Evolutionary conservation across 2,329 filamentous ascomycete species (phyloP), one percentile per base, ranked within the genome.

Genomic region (Sodiomyces alkalinus): DNA sequence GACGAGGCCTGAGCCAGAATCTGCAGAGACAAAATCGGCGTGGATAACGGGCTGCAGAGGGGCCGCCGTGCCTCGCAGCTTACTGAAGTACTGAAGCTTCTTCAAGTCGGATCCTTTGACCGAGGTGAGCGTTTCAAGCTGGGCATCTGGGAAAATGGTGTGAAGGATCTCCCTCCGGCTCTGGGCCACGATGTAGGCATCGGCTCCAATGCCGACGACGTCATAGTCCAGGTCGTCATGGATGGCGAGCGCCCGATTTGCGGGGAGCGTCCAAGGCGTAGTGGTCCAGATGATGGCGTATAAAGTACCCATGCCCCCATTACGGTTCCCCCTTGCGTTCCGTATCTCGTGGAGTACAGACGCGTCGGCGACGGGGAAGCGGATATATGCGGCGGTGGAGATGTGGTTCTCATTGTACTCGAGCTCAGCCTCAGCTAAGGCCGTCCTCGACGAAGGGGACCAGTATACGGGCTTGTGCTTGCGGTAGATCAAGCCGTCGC

Each of bases 281-380:
- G 90, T 98, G 2, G 90, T 98, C 90, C 90, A 98, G 28, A 96
- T 81, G n/a, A 90, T 66, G n/a, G 80, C 82, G 47, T 67, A 78
- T 8, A 94, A 46, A 5, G 60, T 55, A 4, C 62, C 61, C 5
- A 52, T 39, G 3, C 43, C 35, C n/a, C n/a, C n/a, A n/a, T n/a
- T n/a, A n/a, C n/a, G n/a, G 19, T 46, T 43, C 28, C 58, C 45
- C 6, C 27, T 13, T 3, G 21, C 9, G n/a, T 24, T 17, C 27
- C 27, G 15, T 8, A 29, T 19, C 14, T 56, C 51, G 6, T 54
- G 42, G 26, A 45, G 43, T 15, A 75, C 40, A 15, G 53, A 45
- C 6, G 54, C 45, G 0, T 64, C 56, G 9, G 71, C 49, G 17
- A 94, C 60, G 1, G 75, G 80, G 43, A 92, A 92, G 34, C 71